Base-by-base conservation (phyloP, 1,284 basidiomycete species). In the Microbotryum saponariae region DNA sequence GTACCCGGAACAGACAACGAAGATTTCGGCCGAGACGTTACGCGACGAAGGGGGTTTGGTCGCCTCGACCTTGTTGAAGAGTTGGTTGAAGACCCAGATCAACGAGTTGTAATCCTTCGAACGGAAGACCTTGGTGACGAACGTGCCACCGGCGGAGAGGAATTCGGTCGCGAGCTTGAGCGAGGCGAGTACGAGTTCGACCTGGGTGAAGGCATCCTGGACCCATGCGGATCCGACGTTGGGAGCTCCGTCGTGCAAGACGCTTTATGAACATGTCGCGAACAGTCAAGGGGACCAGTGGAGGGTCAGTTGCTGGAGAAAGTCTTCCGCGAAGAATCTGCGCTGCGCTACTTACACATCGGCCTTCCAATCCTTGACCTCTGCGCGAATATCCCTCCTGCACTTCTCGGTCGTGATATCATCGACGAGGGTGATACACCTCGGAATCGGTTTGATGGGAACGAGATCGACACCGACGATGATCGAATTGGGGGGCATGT, bases 191-290 rank as follows among this genome's bases (percentile, higher is more conserved):
- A 97, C 94, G 63, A 99, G 86, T 77, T 99, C 96, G 54, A 91
- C 91, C 75, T 99, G 96, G 64, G 86, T 86, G 79, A 94, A 99
- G 1, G 96, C 96, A 78, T 99, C 96, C 76, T 99, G 96, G 63
- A 98, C 85, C 96, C 96, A 99, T 16, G 96, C 96, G 29, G 92
- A 90, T 81, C 96, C 96, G 76, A 99, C 96, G 76, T 99, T 99
- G 49, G 96, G 96, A 49, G 96, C 96, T 81, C 96, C 96, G 77
- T 99, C 96, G 77, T 99, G 96, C 59, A 99, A 83, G n/a, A 99
- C 93, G 59, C 73, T 74, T 55, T 12, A 12, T 5, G n/a, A 14
- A 18, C 3, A 29, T 29, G 27, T 7, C 14, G 6, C 23, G 4
- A 16, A 51, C 31, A 31, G 29, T 6, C 1, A 31, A 31, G 20